These are phyloP conservation scores for Colletotrichum tofieldiae DNA, from an alignment of 2,329 filamentous ascomycete genomes.

Conservation along the genomic window DNA sequence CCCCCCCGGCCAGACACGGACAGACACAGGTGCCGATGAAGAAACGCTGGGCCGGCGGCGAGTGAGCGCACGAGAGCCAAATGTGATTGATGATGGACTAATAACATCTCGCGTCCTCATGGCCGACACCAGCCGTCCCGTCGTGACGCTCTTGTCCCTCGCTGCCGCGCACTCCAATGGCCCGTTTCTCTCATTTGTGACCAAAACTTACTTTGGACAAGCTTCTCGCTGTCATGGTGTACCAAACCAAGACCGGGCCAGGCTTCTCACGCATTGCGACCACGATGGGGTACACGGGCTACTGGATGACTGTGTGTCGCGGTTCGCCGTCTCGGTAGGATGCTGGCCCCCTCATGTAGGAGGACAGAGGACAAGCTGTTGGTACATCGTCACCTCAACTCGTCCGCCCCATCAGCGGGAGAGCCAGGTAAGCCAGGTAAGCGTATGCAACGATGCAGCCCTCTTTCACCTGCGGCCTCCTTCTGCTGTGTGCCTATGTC, in stretches of 20 bases:
- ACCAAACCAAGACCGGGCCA: constrained; percentile 11
- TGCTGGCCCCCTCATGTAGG: background rate
- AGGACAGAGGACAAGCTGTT: constrained; percentile 7
- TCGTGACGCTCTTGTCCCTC: constrained; percentile 5
- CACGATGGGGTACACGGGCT: background rate
- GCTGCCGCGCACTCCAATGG: background rate
- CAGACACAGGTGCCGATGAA: constrained; percentile 4
- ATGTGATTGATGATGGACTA: constrained; percentile 41
- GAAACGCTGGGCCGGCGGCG: background rate
- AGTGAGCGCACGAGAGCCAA: background rate
- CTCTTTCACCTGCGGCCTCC: background rate
- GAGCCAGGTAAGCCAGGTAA: background rate
- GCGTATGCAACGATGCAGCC: background rate
- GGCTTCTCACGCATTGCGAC: background rate
- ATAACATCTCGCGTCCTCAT: background rate
- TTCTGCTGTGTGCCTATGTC: background rate
- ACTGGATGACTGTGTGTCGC: background rate
- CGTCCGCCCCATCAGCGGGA: constrained; percentile 11
- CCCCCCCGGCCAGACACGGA: background rate
- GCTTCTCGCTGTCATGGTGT: background rate
- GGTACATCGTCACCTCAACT: constrained; percentile 30
- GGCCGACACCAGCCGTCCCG: constrained; percentile 31
- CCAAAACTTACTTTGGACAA: constrained; percentile 11
- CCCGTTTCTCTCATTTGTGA: constrained; percentile 32
- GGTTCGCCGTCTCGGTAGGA: no score